These are phyloP conservation scores for Polytrichum commune DNA, from an alignment of 225 moss, liverwort and hornwort species.

Conservation along the genomic window DNA sequence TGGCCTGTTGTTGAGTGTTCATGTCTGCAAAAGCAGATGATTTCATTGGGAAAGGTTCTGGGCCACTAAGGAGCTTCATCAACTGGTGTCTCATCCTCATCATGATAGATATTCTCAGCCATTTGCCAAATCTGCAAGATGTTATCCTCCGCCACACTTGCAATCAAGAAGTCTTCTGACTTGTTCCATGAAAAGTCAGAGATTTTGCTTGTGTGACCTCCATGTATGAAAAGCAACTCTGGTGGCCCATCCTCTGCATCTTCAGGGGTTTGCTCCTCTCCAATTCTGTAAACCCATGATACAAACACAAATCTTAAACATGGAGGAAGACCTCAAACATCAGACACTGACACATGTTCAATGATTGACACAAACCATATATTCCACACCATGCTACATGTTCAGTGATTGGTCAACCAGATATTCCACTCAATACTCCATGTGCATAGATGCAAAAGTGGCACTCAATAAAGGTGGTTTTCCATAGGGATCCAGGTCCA, in stretches of 20 bases:
- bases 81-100: conserved; percentile 73
- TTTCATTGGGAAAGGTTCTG: too few species aligned
- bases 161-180: conserved; percentile 76
- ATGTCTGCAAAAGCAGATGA: neutral
- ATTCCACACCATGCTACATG: too few species aligned
- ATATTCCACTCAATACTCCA: too few species aligned
- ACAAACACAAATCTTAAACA: too few species aligned
- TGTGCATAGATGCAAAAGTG: too few species aligned
- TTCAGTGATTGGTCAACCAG: too few species aligned
- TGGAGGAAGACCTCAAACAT: too few species aligned
- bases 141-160: conserved; percentile 86
- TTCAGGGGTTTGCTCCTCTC: conserved; percentile 76
- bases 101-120: conserved; percentile 91
- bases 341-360: too few species aligned
- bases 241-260: conserved; percentile 88
- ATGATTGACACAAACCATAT: too few species aligned
- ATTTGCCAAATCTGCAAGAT: conserved; percentile 91
- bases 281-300: conserved; percentile 46
- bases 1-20: neutral
- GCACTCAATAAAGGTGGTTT: too few species aligned
- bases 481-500: too few species aligned
- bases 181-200: conserved; percentile 87
- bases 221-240: conserved; percentile 83
- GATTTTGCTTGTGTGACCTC: conserved; percentile 81
- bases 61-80: conserved; percentile 48